A percentile compares a stretch with the other conserved stretches of the same genome.
Evolutionary conservation across 805 yeast species (phyloP).

Genomic region (Candida railenensis): DNA sequence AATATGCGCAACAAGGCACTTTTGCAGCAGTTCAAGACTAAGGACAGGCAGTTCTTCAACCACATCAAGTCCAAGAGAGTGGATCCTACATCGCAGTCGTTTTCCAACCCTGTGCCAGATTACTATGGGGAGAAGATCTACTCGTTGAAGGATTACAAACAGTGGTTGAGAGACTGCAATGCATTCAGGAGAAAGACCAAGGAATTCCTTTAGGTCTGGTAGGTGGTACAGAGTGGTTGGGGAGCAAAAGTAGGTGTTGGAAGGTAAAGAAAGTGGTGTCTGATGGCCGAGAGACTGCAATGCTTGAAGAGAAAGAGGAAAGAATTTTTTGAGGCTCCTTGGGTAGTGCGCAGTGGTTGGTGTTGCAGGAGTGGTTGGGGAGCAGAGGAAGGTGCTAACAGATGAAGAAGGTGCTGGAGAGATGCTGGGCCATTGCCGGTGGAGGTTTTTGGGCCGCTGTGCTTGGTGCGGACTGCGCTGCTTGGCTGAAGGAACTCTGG

Average conservation of each 20-base stretch:
- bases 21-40: conserved; percentile 49
- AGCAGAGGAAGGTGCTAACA: too few species aligned
- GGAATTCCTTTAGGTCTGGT: conserved; percentile 54
- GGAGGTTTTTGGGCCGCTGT: too few species aligned
- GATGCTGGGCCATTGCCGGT: too few species aligned
- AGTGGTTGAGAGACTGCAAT: conserved; percentile 94
- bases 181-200: conserved; percentile 81
- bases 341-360: too few species aligned
- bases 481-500: too few species aligned
- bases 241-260: not conserved
- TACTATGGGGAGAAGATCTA: conserved; percentile 96
- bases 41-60: conserved; percentile 72
- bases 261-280: too few species aligned
- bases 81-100: conserved; percentile 87
- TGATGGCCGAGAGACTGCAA: too few species aligned
- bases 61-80: conserved; percentile 80
- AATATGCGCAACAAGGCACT: conserved; percentile 48
- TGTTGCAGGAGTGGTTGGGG: too few species aligned
- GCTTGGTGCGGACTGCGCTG: too few species aligned
- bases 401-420: too few species aligned
- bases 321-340: too few species aligned
- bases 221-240: not conserved
- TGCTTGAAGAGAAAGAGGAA: too few species aligned
- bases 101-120: conserved; percentile 96
- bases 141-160: conserved; percentile 80